Conservation (phyloP, 1,139 yeast species). For the Lodderomyces oxycetoniae region DNA sequence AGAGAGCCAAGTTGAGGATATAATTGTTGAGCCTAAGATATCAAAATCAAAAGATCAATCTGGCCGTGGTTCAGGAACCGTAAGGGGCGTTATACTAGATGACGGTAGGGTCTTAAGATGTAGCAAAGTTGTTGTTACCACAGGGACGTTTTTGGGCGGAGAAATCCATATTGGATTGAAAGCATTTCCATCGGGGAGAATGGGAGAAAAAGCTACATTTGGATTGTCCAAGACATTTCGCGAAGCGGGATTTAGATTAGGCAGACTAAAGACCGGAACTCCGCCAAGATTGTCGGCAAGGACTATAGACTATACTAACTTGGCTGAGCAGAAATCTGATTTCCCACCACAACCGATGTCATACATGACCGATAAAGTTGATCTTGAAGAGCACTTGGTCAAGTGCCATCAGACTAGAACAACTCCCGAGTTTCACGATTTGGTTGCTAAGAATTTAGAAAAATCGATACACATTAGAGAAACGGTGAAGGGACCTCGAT, state of each 20-base stretch:
- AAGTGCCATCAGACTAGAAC: constrained; percentile 78
- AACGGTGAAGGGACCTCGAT: constrained; percentile 93
- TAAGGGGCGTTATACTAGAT: constrained; percentile 68
- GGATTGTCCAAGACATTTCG: constrained; percentile 78
- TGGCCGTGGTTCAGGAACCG: constrained; percentile 39
- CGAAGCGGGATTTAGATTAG: constrained; percentile 76
- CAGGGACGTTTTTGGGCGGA: constrained; percentile 93
- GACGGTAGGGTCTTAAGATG: constrained; percentile 61
- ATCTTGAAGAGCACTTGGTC: constrained; percentile 53
- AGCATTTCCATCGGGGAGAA: constrained; percentile 82
- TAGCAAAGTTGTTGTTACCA: constrained; percentile 75
- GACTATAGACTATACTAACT: constrained; percentile 60
- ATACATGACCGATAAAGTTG: constrained; percentile 64
- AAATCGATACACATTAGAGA: constrained; percentile 87
- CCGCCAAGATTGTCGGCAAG: constrained; percentile 81
- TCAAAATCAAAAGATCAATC: constrained; percentile 20
- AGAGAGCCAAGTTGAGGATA: constrained; percentile 80
- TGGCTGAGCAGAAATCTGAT: constrained; percentile 74
- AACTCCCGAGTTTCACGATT: constrained; percentile 66
- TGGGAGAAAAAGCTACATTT: constrained; percentile 88
- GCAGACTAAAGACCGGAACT: constrained; percentile 93
- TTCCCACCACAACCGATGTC: constrained; percentile 87
- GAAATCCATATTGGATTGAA: constrained; percentile 89
- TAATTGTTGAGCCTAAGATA: constrained; percentile 58
- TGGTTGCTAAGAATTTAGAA: constrained; percentile 66